A percentile compares a stretch with the other conserved stretches of the same genome.
Evolutionary conservation across 495 filamentous ascomycete species (phyloP).

Genomic region (Trichoderma virens): DNA sequence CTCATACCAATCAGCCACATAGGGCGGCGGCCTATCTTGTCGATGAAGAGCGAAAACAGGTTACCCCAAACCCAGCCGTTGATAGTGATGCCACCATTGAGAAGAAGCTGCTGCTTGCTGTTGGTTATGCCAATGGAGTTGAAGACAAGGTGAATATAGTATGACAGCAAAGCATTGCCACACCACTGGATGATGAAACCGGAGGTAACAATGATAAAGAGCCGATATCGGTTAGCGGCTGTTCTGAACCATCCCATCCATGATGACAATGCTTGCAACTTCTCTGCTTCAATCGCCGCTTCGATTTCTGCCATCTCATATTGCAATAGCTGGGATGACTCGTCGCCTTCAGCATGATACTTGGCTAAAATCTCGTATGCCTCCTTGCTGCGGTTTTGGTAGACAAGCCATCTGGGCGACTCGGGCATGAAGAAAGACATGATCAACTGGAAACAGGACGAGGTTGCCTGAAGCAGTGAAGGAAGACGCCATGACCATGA

Average conservation of each 20-base stretch:
- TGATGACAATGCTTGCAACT: conserved; percentile 35
- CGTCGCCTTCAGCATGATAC: conserved; percentile 51
- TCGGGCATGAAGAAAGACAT: conserved; percentile 42
- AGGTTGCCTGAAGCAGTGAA: conserved; percentile 45
- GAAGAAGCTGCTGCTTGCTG: conserved; percentile 45
- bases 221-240: conserved; percentile 41
- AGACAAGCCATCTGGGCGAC: conserved; percentile 47
- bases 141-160: conserved; percentile 49
- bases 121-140: conserved; percentile 42
- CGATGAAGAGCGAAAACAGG: conserved; percentile 47
- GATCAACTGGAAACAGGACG: conserved; percentile 44
- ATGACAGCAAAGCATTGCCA: conserved; percentile 47
- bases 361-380: conserved; percentile 44
- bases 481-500: conserved; percentile 50
- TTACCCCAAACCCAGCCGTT: conserved; percentile 49
- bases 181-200: conserved; percentile 50
- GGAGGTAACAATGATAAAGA: conserved; percentile 43
- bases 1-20: conserved; percentile 47
- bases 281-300: conserved; percentile 42
- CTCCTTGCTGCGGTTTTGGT: conserved; percentile 44
- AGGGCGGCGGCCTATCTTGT: conserved; percentile 48
- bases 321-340: conserved; percentile 39
- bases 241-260: conserved; percentile 34
- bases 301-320: conserved; percentile 48
- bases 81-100: conserved; percentile 42